A percentile compares a stretch with the other conserved stretches of the same genome.
phyloP scores from a whole-genome alignment of 345 rosid species.

The Salix viminalis region DNA sequence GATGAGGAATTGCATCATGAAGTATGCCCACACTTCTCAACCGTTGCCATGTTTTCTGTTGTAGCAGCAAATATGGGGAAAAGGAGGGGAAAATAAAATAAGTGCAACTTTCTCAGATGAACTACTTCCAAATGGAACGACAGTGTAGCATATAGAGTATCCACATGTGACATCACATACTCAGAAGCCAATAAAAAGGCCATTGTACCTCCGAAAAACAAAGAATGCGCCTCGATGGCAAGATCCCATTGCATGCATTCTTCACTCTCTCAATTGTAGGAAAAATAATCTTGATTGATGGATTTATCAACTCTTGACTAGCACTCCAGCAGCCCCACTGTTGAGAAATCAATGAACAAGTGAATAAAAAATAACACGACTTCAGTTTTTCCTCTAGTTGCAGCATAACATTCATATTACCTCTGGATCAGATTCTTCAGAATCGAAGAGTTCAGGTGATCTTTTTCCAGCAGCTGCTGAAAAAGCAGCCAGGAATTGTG shows the following conservation, averaged over 20 bases:
- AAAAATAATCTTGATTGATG: conserved; percentile 65
- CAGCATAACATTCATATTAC: conserved; percentile 30
- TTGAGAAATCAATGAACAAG: conserved; percentile 16
- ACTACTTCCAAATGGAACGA: not conserved
- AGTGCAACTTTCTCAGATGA: not conserved
- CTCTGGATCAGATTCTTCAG: conserved; percentile 97
- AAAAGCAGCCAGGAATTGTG: conserved; percentile 76
- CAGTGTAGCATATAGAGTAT: conserved; percentile 4
- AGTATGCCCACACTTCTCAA: conserved; percentile 51
- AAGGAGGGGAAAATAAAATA: not conserved
- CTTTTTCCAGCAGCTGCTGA: conserved; percentile 81
- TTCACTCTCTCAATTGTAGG: conserved; percentile 83
- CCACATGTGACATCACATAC: not conserved
- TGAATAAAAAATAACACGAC: not conserved
- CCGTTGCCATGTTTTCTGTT: conserved; percentile 88
- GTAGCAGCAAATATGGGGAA: not conserved
- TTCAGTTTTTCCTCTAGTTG: conserved; percentile 10
- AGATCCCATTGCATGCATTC: conserved; percentile 57
- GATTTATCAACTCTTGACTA: conserved; percentile 67
- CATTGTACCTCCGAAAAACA: conserved; percentile 79
- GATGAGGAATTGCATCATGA: conserved; percentile 81
- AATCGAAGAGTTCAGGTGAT: conserved; percentile 47
- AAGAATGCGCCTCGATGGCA: conserved; percentile 62
- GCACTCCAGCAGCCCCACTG: conserved; percentile 99
- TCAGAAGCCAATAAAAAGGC: not conserved